phyloP scores from a whole-genome alignment of 768 basidiomycete genomes.

The Rhodotorula diobovata region DNA sequence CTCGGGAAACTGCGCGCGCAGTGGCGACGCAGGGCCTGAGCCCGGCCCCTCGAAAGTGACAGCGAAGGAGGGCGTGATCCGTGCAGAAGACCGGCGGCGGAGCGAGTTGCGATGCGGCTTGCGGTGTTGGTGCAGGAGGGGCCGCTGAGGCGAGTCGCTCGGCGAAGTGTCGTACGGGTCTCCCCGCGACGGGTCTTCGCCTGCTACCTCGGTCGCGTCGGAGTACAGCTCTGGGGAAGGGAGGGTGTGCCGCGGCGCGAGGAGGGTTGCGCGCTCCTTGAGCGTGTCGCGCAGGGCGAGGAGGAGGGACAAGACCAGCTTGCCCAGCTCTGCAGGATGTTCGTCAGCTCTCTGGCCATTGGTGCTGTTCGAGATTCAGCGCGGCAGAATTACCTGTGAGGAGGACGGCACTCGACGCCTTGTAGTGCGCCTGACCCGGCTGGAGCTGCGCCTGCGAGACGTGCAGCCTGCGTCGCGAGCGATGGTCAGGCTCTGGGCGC shows the following conservation, averaged over 20 bases:
- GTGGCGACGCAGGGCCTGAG: background rate
- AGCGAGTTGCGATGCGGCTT: background rate
- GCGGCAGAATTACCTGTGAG: constrained; percentile 28
- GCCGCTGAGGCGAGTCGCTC: background rate
- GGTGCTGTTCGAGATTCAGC: too few relatives aligned
- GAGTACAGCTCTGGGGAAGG: constrained; percentile 32
- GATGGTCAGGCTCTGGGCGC: background rate
- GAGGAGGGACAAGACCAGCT: constrained; percentile 40
- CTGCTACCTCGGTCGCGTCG: background rate
- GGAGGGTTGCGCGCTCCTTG: constrained; percentile 27
- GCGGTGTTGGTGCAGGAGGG: background rate
- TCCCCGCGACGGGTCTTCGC: constrained; percentile 20
- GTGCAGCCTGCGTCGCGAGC: constrained; percentile 19
- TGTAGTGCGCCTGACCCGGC: constrained; percentile 38
- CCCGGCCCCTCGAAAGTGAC: constrained; percentile 4
- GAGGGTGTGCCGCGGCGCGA: constrained; percentile 23
- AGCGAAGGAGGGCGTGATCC: constrained; percentile 1
- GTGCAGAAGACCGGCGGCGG: constrained; percentile 8
- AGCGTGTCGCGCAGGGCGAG: constrained; percentile 38
- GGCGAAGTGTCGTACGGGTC: constrained; percentile 32
- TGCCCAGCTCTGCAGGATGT: constrained; percentile 35
- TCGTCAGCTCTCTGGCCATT: background rate
- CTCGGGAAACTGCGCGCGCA: constrained; percentile 21
- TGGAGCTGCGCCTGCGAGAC: constrained; percentile 27
- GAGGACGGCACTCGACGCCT: constrained; percentile 41